Evolutionary conservation across 352 stramenopile genomes (phyloP).

Genomic region (Peronosclerospora sorghi): DNA sequence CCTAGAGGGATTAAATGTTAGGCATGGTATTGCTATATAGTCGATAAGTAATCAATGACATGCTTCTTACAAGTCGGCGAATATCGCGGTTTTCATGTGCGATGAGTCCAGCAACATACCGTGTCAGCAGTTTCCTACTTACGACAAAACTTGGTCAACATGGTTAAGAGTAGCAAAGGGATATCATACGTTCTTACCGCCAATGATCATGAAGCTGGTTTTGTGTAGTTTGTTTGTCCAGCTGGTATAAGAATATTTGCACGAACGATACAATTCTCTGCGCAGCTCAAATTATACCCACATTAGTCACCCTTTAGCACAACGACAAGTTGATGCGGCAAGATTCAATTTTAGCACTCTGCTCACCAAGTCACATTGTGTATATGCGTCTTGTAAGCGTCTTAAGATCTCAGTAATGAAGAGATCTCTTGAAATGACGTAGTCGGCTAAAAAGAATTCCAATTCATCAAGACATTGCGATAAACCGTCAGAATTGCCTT

Average conservation of each 20-base stretch:
- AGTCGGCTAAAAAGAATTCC: conserved; percentile 25
- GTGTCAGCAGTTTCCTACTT: conserved; percentile 20
- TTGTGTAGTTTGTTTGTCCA: conserved; percentile 8
- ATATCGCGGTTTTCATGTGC: conserved; percentile 3
- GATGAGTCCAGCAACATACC: conserved; percentile 10
- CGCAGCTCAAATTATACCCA: not conserved
- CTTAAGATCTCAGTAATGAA: conserved; percentile 14
- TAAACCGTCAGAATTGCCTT: not conserved
- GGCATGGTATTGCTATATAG: not conserved
- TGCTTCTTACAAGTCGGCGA: not conserved
- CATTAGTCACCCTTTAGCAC: conserved; percentile 3
- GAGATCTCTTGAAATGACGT: conserved; percentile 17
- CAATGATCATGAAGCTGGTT: conserved; percentile 13
- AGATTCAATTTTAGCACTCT: not conserved
- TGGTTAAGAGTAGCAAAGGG: not conserved
- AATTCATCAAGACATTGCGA: conserved; percentile 9
- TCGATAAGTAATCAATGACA: not conserved
- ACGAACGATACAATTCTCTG: conserved; percentile 18
- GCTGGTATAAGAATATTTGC: conserved; percentile 22
- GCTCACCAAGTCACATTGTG: conserved; percentile 7
- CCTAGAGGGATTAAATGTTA: conserved; percentile 4
- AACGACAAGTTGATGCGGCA: not conserved
- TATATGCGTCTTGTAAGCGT: conserved; percentile 2
- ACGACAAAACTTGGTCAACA: not conserved
- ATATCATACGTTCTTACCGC: conserved; percentile 12